Conservation (phyloP, 2,329 filamentous ascomycete genomes). For the Aspergillus eucalypticola region DNA sequence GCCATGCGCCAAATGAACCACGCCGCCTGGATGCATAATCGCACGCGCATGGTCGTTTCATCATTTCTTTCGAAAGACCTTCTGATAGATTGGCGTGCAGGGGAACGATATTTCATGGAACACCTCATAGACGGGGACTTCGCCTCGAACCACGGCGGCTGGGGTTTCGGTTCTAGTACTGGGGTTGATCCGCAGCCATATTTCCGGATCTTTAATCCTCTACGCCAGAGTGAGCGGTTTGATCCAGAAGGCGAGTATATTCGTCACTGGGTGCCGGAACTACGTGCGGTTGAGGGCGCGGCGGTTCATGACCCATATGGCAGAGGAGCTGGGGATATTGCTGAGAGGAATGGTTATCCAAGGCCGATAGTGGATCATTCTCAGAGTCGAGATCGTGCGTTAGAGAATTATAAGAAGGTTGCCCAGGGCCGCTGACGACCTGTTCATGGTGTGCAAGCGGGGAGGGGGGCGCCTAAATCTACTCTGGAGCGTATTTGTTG, state of each 20-base stretch:
- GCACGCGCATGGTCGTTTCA: constrained; percentile 79
- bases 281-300: constrained; percentile 63
- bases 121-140: constrained; percentile 77
- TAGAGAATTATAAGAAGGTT: constrained; percentile 69
- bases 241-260: constrained; percentile 79
- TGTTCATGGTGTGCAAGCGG: not conserved
- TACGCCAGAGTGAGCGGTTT: constrained; percentile 83
- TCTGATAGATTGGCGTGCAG: constrained; percentile 78
- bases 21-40: constrained; percentile 79
- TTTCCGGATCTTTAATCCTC: constrained; percentile 85
- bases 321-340: constrained; percentile 60
- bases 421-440: constrained; percentile 13
- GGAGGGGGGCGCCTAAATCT: not conserved
- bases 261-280: constrained; percentile 76
- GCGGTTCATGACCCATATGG: constrained; percentile 81
- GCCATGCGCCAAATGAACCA: constrained; percentile 75
- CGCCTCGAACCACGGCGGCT: constrained; percentile 73
- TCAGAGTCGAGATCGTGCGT: constrained; percentile 63
- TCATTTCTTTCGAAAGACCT: constrained; percentile 80
- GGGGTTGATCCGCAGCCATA: constrained; percentile 87
- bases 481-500: no score
- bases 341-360: constrained; percentile 71
- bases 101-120: constrained; percentile 81
- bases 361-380: constrained; percentile 74
- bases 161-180: constrained; percentile 66